Evolutionary conservation across 2,329 filamentous ascomycete species (phyloP), one percentile per base, ranked within the genome.

Genomic region (Penicillium freii): DNA sequence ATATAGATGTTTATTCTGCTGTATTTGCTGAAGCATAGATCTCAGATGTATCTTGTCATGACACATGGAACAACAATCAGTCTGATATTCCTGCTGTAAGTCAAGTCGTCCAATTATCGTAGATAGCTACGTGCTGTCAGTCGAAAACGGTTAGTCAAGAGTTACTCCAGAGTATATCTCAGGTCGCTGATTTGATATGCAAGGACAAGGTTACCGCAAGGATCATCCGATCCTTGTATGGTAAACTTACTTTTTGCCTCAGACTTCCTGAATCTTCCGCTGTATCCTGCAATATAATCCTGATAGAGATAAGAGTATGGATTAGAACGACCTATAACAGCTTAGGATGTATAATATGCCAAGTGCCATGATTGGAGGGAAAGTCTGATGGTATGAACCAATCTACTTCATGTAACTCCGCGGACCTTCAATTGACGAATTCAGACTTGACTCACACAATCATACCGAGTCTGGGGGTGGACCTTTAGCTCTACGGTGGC

Each of bases 111-210:
- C 19, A 49, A 45, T 47, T 33, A 27, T 34, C 50, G 50, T 31
- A 39, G 33, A 47, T 49, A 31, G 53, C 21, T 31, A 45, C 9
- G 39, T 43, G 29, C 17, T 40, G 52, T 25, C 17, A 29, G 39
- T 45, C 3, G 17, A 44, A 44, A 55, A 27, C 4, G 17, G 38
- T 51, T 49, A 53, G 50, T 56, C 53, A 57, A 48, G 44, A 39
- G 27, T 47, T 31, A 50, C 17, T 10, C 23, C 6, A 15, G 53
- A 57, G 40, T 58, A 55, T 61, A 66, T 63, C 64, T 51, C 31
- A 11, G 19, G 10, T 29, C 39, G 31, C 52, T 64, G 62, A 67
- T 64, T 63, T 49, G 65, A 60, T 27, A 44, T 13, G 44, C 17
- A 36, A 34, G 33, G 39, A 39, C 48, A 40, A 46, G 33, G 33